Percentiles rank a stretch among this genome's conserved stretches.
phyloP scores from a whole-genome alignment of 23 red algal species.

The Gracilaria caudata region DNA sequence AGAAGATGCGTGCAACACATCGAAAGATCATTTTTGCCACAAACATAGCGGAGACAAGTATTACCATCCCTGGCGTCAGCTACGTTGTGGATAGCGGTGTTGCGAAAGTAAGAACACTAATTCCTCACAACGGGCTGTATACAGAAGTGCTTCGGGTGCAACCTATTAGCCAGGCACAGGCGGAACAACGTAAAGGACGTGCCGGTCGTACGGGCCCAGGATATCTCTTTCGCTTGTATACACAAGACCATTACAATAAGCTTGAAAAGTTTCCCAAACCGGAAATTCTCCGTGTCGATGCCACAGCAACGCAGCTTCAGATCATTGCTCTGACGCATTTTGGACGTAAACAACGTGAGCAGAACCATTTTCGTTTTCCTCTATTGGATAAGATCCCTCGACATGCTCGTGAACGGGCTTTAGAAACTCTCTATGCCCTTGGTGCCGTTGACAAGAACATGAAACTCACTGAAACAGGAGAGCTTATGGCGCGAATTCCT shows the following conservation, averaged over 20 bases:
- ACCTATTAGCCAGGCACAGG: slow-evolving; percentile 81
- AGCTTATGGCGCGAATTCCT: slow-evolving; percentile 79
- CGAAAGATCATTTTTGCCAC: slow-evolving; percentile 96
- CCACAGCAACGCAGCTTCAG: slow-evolving; percentile 71
- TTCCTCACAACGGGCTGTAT: slow-evolving; percentile 42
- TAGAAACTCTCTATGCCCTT: slow-evolving; percentile 80
- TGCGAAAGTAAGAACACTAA: slow-evolving; percentile 69
- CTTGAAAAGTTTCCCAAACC: slow-evolving; percentile 78
- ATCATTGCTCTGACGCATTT: slow-evolving; percentile 46
- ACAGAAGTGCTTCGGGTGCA: slow-evolving; percentile 77
- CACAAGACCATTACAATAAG: slow-evolving; percentile 64
- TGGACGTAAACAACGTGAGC: not conserved
- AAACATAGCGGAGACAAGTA: slow-evolving; percentile 95
- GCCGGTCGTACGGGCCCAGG: slow-evolving; percentile 78
- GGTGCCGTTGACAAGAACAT: slow-evolving; percentile 80
- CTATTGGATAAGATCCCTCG: slow-evolving; percentile 56
- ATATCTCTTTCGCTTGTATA: slow-evolving; percentile 85
- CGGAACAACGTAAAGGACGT: slow-evolving; percentile 88
- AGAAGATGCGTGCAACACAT: not conserved
- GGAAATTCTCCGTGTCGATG: slow-evolving; percentile 78
- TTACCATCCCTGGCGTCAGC: slow-evolving; percentile 90
- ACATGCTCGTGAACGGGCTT: slow-evolving; percentile 38
- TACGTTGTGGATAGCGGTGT: slow-evolving; percentile 94
- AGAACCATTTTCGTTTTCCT: slow-evolving; percentile 45
- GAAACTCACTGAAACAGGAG: slow-evolving; percentile 62